Evolutionary conservation across 1,284 basidiomycete genomes (phyloP).

Genomic region (Thecaphora thlaspeos): DNA sequence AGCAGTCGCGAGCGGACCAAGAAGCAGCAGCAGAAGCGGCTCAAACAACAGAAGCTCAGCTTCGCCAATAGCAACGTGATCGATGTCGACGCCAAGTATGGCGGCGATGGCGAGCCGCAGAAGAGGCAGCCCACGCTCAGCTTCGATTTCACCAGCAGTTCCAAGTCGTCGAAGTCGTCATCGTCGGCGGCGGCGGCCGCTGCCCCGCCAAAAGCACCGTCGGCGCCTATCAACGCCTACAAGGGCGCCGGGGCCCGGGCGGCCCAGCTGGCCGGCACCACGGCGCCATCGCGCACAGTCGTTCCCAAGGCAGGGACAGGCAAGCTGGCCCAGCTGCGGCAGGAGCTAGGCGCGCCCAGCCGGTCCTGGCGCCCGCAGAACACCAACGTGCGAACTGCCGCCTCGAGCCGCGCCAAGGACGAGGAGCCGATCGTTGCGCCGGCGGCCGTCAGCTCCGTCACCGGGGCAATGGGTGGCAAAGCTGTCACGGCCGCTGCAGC

Average conservation of each 20-base stretch:
- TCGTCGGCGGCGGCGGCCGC: conserved; percentile 3
- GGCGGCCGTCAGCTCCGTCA: conserved; percentile 44
- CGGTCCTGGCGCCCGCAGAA: conserved; percentile 28
- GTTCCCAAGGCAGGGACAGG: conserved; percentile 20
- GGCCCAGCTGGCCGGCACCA: conserved; percentile 3
- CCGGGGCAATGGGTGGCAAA: conserved; percentile 33
- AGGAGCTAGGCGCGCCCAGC: conserved; percentile 35
- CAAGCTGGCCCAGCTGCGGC: conserved; percentile 38
- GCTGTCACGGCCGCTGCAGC: conserved; percentile 13
- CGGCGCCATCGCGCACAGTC: conserved; percentile 9
- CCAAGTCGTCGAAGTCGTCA: neutral
- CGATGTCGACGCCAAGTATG: conserved; percentile 26
- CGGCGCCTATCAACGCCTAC: conserved; percentile 38
- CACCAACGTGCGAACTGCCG: conserved; percentile 20
- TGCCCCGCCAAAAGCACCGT: conserved; percentile 10
- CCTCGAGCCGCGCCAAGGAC: conserved; percentile 11
- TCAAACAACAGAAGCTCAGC: conserved; percentile 46
- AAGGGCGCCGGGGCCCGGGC: conserved; percentile 18
- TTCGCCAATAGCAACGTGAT: conserved; percentile 33
- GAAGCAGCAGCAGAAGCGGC: conserved; percentile 7
- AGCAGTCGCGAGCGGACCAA: conserved; percentile 12
- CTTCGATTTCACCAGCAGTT: conserved; percentile 20
- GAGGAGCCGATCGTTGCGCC: conserved; percentile 40
- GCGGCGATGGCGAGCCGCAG: neutral
- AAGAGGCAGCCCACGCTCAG: conserved; percentile 21